phyloP scores from a whole-genome alignment of 2,329 filamentous ascomycete species.

The Diaporthe nobilis region DNA sequence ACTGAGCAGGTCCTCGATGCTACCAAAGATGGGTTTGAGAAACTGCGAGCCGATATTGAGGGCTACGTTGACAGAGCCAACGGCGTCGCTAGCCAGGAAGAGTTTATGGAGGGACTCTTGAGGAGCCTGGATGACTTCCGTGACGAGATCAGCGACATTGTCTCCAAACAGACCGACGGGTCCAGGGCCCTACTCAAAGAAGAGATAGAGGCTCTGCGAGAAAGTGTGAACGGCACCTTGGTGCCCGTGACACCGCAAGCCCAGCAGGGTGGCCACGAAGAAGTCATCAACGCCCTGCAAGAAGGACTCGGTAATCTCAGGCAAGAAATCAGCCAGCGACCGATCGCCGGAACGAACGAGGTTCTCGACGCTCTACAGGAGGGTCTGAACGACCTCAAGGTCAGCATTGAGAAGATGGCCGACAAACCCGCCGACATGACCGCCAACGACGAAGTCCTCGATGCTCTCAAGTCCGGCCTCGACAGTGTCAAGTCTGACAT shows the following conservation, averaged over 20 bases:
- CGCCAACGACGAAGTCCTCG: constrained; percentile 89
- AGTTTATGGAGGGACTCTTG: constrained; percentile 79
- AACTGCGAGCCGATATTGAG: constrained; percentile 84
- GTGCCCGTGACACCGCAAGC: constrained; percentile 69
- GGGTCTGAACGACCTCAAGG: constrained; percentile 82
- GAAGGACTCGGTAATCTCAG: constrained; percentile 82
- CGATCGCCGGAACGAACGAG: constrained; percentile 82
- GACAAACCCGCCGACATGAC: constrained; percentile 87
- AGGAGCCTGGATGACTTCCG: constrained; percentile 76
- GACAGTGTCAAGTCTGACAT: constrained; percentile 83
- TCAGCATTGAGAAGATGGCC: constrained; percentile 81
- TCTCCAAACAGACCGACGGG: constrained; percentile 61
- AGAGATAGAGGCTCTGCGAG: constrained; percentile 86
- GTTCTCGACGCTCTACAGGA: constrained; percentile 92
- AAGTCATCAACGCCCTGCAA: constrained; percentile 79
- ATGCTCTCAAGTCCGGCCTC: constrained; percentile 87
- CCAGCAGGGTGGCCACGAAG: constrained; percentile 64
- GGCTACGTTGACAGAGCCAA: constrained; percentile 81
- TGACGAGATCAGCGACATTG: constrained; percentile 76
- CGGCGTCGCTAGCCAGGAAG: constrained; percentile 79
- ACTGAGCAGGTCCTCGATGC: constrained; percentile 92
- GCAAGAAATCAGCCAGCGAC: constrained; percentile 78
- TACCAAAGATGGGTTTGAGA: constrained; percentile 88
- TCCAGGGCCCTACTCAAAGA: constrained; percentile 81
- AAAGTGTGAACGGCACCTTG: constrained; percentile 80